Base-by-base conservation (phyloP, 345 rosid genomes). In the Populus alba region DNA sequence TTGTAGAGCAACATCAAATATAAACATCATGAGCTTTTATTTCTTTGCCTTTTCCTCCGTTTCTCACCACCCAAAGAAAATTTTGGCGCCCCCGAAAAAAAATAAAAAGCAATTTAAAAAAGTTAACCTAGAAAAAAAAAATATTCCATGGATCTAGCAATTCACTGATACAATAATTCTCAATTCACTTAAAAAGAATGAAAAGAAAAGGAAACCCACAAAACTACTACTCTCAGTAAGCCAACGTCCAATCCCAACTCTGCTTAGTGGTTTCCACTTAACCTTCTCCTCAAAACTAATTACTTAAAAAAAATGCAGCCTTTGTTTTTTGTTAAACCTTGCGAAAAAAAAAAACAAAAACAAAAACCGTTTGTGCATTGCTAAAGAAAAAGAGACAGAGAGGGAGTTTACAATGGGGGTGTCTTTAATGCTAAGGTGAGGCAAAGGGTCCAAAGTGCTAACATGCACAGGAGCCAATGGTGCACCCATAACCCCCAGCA, bases 391-490 rank as follows among this genome's bases (percentile, higher is more conserved):
- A 25, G 13, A 69, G 75, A 62, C 5, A 62, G 65, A 68, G 71
- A 69, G 17, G 61, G 72, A 77, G 81, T 86, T 89, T 59, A 97
- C 98, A 88, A 97, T 94, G 81, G 90, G 88, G 31, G 88, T 86
- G 80, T 87, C 90, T 79, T 87, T 87, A 69, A 87, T 86, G 80
- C 90, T 80, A 62, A 87, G 86, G 38, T 75, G 90, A 68, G 90
- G 90, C 80, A 86, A 83, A 69, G 87, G 88, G 84, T 87, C 88
- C 75, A 79, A 37, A 6, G 83, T 49, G 88, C 83, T 84, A 65
- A 84, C 87, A 72, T 82, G 86, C 71, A 86, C 86, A 17, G 90
- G 88, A 18, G 90, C 88, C 62, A 87, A 77, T 22, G 90, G 90
- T 2, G 90, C 88, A 29, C 87, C 89, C 81, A 87, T 78, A 4